These are phyloP conservation scores for Vaccinium vitisidaea DNA, from an alignment of 148 eudicot species.

Conservation along the genomic window DNA sequence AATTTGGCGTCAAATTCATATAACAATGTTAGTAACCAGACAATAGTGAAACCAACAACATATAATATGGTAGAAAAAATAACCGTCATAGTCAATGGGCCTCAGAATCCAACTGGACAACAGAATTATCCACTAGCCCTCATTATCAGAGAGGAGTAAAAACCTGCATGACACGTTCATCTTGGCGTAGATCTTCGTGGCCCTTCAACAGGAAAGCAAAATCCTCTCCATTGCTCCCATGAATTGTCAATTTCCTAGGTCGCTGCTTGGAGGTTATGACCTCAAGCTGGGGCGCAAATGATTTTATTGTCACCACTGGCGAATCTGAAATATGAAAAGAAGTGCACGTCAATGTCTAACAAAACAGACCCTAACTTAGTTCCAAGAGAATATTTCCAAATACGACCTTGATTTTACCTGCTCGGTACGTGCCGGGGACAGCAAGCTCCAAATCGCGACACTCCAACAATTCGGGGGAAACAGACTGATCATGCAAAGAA, in stretches of 20 bases:
- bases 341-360: neutral
- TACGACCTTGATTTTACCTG: constrained; percentile 46
- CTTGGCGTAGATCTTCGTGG: constrained; percentile 98
- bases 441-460: constrained; percentile 90
- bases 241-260: constrained; percentile 93
- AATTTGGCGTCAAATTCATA: neutral
- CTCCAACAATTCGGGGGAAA: constrained; percentile 84
- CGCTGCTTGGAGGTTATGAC: constrained; percentile 97
- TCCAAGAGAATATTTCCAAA: neutral
- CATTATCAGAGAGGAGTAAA: constrained; percentile 4
- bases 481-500: constrained; percentile 56
- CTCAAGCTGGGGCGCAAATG: constrained; percentile 89
- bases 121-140: neutral
- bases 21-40: neutral
- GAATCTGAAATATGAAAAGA: constrained; percentile 44
- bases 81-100: neutral
- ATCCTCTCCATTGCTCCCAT: constrained; percentile 94
- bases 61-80: neutral
- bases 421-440: constrained; percentile 95
- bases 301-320: constrained; percentile 85
- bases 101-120: neutral
- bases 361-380: neutral
- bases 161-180: constrained; percentile 99
- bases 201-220: constrained; percentile 96
- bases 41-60: neutral